Conservation (phyloP, 2,329 filamentous ascomycete species). For the Phialocephala subalpina region DNA sequence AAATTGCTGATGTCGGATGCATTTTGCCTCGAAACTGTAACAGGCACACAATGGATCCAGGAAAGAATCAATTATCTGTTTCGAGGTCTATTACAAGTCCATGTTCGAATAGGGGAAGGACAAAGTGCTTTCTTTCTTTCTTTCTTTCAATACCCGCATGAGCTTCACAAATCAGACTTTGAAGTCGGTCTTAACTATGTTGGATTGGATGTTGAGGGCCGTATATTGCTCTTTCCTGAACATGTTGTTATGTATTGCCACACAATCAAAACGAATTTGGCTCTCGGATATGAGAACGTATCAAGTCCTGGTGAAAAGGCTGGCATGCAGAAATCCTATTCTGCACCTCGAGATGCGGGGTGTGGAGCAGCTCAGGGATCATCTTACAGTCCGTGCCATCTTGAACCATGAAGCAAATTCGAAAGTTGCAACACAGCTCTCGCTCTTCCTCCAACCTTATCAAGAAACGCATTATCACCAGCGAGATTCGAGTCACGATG, state of each 20-base stretch:
- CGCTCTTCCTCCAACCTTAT: background rate
- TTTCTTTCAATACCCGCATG: too few relatives aligned
- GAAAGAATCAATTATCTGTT: too few relatives aligned
- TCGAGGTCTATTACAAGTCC: too few relatives aligned
- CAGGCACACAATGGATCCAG: too few relatives aligned
- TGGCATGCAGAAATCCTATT: background rate
- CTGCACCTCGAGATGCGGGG: background rate
- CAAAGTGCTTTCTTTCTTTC: too few relatives aligned
- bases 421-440: background rate
- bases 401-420: background rate
- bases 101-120: too few relatives aligned
- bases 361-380: background rate
- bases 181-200: too few relatives aligned
- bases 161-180: too few relatives aligned
- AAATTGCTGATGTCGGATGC: too few relatives aligned
- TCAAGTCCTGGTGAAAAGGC: background rate
- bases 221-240: too few relatives aligned
- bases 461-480: background rate
- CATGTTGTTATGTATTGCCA: background rate
- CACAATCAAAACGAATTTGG: background rate
- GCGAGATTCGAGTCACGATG: background rate
- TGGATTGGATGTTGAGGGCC: too few relatives aligned
- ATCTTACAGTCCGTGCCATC: background rate
- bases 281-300: background rate
- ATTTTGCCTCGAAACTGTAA: too few relatives aligned